These are phyloP conservation scores for Porogramme epimiltina DNA, from an alignment of 1,284 basidiomycete species.

Conservation along the genomic window DNA sequence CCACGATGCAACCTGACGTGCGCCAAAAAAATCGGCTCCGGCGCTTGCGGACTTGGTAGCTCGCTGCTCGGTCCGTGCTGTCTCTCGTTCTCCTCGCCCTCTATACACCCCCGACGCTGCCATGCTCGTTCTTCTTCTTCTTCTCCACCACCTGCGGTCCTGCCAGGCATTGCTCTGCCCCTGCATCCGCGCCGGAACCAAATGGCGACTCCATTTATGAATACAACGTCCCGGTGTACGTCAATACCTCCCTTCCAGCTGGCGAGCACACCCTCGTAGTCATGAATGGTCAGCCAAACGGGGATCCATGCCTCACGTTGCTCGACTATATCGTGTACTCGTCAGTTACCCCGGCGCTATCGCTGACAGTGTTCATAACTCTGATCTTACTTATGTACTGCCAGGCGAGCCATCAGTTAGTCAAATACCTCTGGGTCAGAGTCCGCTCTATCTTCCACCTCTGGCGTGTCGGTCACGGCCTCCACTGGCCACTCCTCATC, in stretches of 20 bases:
- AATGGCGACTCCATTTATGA: constrained; percentile 19
- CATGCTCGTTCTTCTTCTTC: constrained; percentile 8
- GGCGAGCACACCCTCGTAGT: constrained; percentile 23
- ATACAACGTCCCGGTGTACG: constrained; percentile 37
- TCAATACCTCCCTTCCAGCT: constrained; percentile 26
- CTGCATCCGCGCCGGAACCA: constrained; percentile 23
- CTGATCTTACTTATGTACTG: background rate
- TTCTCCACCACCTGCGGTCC: constrained; percentile 2
- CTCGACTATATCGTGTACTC: constrained; percentile 27
- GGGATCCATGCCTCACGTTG: constrained; percentile 16
- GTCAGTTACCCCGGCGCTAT: constrained; percentile 12
- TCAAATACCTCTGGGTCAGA: background rate
- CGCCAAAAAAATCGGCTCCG: too few species aligned
- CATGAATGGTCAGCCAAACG: constrained; percentile 14
- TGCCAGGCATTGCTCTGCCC: constrained; percentile 17
- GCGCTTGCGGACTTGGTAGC: too few species aligned
- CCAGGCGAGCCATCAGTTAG: constrained; percentile 11
- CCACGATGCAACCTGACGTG: too few species aligned
- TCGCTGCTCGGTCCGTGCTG: too few species aligned
- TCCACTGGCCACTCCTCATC: constrained; percentile 1
- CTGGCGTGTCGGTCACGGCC: background rate
- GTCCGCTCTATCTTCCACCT: background rate
- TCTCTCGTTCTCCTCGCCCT: too few species aligned
- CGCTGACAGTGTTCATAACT: background rate
- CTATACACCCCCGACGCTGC: too few species aligned